Evolutionary conservation across 176 grass and related monocot genomes (phyloP).

Genomic region (Panicum miliaceum): DNA sequence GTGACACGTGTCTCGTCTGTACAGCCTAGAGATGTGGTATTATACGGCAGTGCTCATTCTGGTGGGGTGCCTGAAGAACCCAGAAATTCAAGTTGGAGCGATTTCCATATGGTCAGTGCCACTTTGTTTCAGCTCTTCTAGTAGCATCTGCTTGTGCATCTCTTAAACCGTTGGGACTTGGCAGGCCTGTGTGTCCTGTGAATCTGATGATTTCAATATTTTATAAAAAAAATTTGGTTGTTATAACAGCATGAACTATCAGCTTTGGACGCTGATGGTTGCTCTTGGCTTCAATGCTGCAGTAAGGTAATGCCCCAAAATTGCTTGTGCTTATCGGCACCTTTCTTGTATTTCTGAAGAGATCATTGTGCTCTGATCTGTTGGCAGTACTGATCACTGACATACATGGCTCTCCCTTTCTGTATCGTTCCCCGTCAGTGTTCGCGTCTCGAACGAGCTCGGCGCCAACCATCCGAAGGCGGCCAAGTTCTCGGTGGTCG

Average conservation of each 20-base stretch:
- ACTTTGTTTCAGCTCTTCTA: not conserved
- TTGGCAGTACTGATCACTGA: not conserved
- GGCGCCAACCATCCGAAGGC: constrained; percentile 71
- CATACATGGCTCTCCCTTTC: too few species aligned
- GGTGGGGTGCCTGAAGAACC: constrained; percentile 64
- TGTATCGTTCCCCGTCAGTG: constrained; percentile 29
- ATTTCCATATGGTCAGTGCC: constrained; percentile 63
- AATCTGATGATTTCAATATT: not conserved
- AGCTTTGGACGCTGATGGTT: constrained; percentile 73
- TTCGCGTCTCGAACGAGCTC: constrained; percentile 78
- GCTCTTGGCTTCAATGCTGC: constrained; percentile 71
- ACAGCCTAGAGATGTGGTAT: constrained; percentile 82
- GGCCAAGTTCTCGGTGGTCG: constrained; percentile 61
- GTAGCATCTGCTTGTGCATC: not conserved
- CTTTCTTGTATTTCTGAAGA: not conserved
- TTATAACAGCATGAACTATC: constrained; percentile 67
- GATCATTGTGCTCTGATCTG: too few species aligned
- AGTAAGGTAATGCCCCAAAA: constrained; percentile 47
- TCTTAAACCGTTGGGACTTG: too few species aligned
- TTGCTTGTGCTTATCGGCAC: not conserved
- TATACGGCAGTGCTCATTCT: constrained; percentile 72
- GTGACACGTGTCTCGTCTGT: not conserved
- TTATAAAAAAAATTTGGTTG: not conserved
- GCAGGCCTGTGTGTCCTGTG: not conserved
- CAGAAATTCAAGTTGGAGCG: constrained; percentile 62